Evolutionary conservation across 306 rosid species (phyloP), one percentile per base, ranked within the genome.

Genomic region (Quercus variabilis): DNA sequence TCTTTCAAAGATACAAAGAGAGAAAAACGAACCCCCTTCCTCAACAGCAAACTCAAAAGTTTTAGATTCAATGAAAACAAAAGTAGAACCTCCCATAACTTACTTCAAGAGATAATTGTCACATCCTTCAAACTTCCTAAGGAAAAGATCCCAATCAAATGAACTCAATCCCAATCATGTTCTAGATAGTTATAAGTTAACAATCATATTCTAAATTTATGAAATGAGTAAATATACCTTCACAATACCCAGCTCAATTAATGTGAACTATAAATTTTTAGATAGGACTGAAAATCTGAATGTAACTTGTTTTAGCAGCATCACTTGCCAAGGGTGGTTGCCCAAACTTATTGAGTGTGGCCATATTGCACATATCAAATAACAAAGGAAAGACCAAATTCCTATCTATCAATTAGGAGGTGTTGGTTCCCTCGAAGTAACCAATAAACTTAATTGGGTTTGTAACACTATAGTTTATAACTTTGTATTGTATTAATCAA

Each of bases 301-400:
- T 54, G 65, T 69, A 46, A 95, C 99, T 98, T 86, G 92, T 72
- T 90, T 86, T 87, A 71, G 85, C 74, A 68, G 82, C 62, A 71
- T 87, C 91, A 74, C 79, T 79, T 75, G 72, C 79, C 84, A 74
- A 73, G 82, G 88, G 81, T 86, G 87, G 67, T 85, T 85, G 88
- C 80, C 79, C 85, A 21, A 92, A 80, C 75, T 83, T 88, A 30
- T 7, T 13, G 35, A 55, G 15, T 77, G 86, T 74, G 28, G 76
- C 90, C 25, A 89, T 75, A 78, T 84, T 86, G 86, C 83, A 82
- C 76, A 88, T 78, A 70, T 92, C 94, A 75, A 84, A 84, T 88
- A 95, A 77, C 87, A 88, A 73, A 18, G 95, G 98, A 81, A 89
- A 86, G 38, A 87, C 90, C 82, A 86, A 80, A 73, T 74, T 87